Base-by-base conservation (phyloP, 2,329 filamentous ascomycete genomes). In the Verruconis gallopava region DNA sequence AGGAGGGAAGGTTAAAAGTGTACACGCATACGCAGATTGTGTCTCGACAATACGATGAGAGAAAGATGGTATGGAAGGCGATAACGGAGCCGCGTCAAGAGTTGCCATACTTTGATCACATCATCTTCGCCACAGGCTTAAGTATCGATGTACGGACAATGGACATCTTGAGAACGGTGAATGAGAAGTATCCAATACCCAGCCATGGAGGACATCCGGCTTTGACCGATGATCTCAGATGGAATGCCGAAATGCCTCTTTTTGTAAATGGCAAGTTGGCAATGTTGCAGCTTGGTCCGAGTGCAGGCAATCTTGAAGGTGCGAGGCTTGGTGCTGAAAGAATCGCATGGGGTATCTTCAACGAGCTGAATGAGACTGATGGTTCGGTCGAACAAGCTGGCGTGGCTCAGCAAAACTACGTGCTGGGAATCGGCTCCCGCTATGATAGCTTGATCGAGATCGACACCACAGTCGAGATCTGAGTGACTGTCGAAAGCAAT, bases 71-170 rank as follows among this genome's bases (percentile, higher is more conserved):
- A 4, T 76, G 72, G 72, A 50, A 53, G 0, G 57, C 80, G 15
- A 55, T 63, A 30, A 75, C 74, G 0, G 62, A 70, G 3, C 75
- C 77, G 0, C 60, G 68, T 0, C 64, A 75, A 12, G 60, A 60
- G 1, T 55, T 81, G 2, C 65, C 67, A 9, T 38, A 50, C 2
- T 63, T 77, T 12, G 72, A 86, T 55, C 81, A 80, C 57, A 74
- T 86, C 47, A 81, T 82, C 58, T 84, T 81, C 51, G 81, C 83
- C 12, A 89, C 83, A 0, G 83, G 83, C 0, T 72, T 82, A 30
- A 69, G 75, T 38, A 73, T 75, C 0, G 68, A 85, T 48, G 72
- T 85, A 19, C 53, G 60, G 1, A 65, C 66, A 2, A 64, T 86
- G 17, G 71, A 77, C 0, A 76, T 77, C 43, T 60, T 89, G 11